phyloP scores from a whole-genome alignment of 208 protist species.

The Naegleria lovaniensis region DNA sequence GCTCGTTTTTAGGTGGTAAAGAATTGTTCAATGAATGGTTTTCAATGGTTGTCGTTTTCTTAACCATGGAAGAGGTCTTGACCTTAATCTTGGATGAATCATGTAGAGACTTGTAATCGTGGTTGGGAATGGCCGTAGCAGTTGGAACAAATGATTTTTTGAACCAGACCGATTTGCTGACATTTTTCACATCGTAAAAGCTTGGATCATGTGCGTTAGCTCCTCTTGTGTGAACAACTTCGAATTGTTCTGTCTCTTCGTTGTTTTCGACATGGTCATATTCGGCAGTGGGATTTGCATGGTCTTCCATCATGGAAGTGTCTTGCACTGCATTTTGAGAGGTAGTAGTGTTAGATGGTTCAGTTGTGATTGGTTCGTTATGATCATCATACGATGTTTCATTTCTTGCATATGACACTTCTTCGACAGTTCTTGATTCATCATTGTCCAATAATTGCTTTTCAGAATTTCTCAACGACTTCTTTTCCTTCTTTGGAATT shows the following conservation, averaged over 20 bases:
- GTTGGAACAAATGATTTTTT: neutral
- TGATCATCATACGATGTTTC: too few species aligned
- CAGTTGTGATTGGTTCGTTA: neutral
- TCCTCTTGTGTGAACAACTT: neutral
- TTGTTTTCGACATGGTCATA: neutral
- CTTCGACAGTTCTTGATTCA: neutral
- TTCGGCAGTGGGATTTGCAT: too few species aligned
- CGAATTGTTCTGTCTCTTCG: neutral
- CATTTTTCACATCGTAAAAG: neutral
- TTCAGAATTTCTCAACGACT: neutral
- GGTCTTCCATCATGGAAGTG: too few species aligned
- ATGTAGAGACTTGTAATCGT: neutral
- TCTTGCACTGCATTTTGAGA: too few species aligned
- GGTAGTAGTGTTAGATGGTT: too few species aligned
- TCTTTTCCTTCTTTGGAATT: neutral
- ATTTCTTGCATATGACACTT: too few species aligned
- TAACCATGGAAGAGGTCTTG: neutral
- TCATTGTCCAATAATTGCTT: neutral
- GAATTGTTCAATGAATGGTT: too few species aligned
- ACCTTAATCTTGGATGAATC: neutral
- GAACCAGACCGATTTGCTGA: neutral
- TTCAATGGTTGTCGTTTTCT: neutral
- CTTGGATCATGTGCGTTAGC: neutral
- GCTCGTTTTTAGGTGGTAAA: neutral
- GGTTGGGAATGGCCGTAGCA: neutral